phyloP scores from a whole-genome alignment of 768 basidiomycete genomes.

The Leucosporidium yakuticum region DNA sequence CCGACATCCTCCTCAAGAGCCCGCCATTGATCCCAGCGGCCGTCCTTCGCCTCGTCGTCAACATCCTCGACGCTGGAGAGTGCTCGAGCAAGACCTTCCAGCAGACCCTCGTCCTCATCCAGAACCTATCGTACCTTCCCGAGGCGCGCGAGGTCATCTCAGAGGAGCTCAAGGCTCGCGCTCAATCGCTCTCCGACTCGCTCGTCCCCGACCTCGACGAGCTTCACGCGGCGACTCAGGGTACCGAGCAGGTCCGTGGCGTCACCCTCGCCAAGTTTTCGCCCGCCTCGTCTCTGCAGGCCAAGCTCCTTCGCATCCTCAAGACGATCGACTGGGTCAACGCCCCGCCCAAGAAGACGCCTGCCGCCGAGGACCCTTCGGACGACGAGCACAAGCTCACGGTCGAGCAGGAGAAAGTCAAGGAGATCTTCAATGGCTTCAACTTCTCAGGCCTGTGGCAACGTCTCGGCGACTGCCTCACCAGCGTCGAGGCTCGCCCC shows the following conservation, averaged over 20 bases:
- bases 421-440: constrained; percentile 85
- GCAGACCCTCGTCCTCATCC: constrained; percentile 82
- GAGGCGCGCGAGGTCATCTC: constrained; percentile 84
- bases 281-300: constrained; percentile 85
- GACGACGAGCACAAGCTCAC: constrained; percentile 11
- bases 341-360: constrained; percentile 13
- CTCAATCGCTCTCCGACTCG: constrained; percentile 76
- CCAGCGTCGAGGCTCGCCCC: constrained; percentile 68
- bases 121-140: constrained; percentile 80
- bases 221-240: constrained; percentile 58
- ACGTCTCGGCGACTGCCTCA: constrained; percentile 80
- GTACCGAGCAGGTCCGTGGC: constrained; percentile 37
- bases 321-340: constrained; percentile 67
- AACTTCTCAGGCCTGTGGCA: constrained; percentile 82
- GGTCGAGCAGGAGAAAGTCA: constrained; percentile 48
- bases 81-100: constrained; percentile 96
- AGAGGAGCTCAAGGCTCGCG: constrained; percentile 74
- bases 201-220: constrained; percentile 72
- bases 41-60: constrained; percentile 85
- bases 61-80: constrained; percentile 94
- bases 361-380: neutral
- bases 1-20: constrained; percentile 51
- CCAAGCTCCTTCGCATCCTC: constrained; percentile 88
- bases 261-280: constrained; percentile 73
- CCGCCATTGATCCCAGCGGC: constrained; percentile 79